These are phyloP conservation scores for Hermanozyma aechmeae DNA, from an alignment of 805 yeast genomes.

Conservation along the genomic window DNA sequence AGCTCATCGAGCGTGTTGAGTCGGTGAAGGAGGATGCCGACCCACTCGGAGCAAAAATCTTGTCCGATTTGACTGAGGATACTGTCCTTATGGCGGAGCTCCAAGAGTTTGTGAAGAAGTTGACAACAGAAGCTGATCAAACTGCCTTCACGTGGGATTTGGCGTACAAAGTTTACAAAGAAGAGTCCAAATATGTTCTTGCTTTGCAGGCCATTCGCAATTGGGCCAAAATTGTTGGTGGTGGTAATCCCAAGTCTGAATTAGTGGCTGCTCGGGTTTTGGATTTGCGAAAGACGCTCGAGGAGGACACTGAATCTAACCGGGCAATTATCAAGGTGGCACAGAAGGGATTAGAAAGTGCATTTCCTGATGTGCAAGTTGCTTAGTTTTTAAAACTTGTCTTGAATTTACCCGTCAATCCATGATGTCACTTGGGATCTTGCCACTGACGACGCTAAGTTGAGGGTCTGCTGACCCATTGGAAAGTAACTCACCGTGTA, in stretches of 20 bases:
- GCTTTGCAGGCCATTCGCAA: slow-evolving; percentile 36
- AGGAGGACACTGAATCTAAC: slow-evolving; percentile 28
- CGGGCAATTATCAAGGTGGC: slow-evolving; percentile 37
- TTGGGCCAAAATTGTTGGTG: slow-evolving; percentile 28
- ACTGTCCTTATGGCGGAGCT: slow-evolving; percentile 35
- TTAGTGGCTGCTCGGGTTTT: slow-evolving; percentile 22
- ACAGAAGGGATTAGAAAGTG: slow-evolving; percentile 23
- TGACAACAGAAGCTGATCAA: slow-evolving; percentile 33
- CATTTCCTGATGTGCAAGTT: slow-evolving; percentile 23
- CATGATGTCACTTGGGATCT: slow-evolving; percentile 35
- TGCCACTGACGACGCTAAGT: slow-evolving; percentile 33
- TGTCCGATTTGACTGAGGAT: slow-evolving; percentile 16
- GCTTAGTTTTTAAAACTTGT: neutral
- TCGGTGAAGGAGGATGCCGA: slow-evolving; percentile 45
- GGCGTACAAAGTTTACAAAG: slow-evolving; percentile 28
- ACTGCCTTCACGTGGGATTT: slow-evolving; percentile 32
- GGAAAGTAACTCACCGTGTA: slow-evolving; percentile 40
- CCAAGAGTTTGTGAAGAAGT: slow-evolving; percentile 30
- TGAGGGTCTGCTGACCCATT: slow-evolving; percentile 35
- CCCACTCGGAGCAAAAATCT: slow-evolving; percentile 44
- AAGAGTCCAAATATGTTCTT: slow-evolving; percentile 37
- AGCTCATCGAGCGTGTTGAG: slow-evolving; percentile 38
- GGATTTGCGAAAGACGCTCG: slow-evolving; percentile 20
- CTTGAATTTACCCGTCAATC: slow-evolving; percentile 19
- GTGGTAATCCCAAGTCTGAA: slow-evolving; percentile 15